Evolutionary conservation across 176 grass and related monocot species (phyloP), one percentile per base, ranked within the genome.

Genomic region (Ensete ventricosum): DNA sequence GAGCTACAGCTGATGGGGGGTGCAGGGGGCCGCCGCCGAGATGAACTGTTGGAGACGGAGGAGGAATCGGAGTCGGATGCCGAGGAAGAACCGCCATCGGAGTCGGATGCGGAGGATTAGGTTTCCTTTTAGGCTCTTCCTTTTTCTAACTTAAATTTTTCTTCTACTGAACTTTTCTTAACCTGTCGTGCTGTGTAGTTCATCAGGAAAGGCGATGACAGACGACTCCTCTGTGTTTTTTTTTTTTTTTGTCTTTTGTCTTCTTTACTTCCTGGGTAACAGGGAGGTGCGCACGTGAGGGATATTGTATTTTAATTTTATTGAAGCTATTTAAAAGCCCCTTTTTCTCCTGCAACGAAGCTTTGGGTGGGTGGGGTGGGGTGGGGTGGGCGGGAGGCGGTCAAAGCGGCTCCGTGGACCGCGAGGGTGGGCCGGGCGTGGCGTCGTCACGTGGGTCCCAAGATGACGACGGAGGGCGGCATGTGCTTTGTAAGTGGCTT

Each of bases 1-100:
- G 72, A 74, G 53, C 52, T 74, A 8, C 72, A 74, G 19, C 53
- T 74, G 72, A 74, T 74, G 72, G 72, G 53, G 24, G 8, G 34
- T 16, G 68, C 49, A 1, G 1, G 19, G 48, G 68, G 9, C 2
- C 48, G 11, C 6, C 68, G 10, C 2, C 68, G 68, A 2, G 68
- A 71, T 43, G 19, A 25, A 19, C 23, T 53, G 11, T 22, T 53
- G 52, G 72, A 27, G 52, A 14, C 13, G 13, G 52, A 21, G 12
- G 71, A 73, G 13, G 50, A 74, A 23, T 52, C 26, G 0, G 23
- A 57, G 21, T 52, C 55, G 8, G 72, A 55, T 1, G 52, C n/a
- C 9, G 71, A 54, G 4, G 71, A 55, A 14, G 72, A 74, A 6
- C 12, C 51, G 29, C 48, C 67, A 8, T 55, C 72, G 72, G 52